Evolutionary conservation across 495 filamentous ascomycete genomes (phyloP).

Genomic region (Astrothelium macrocarpum): DNA sequence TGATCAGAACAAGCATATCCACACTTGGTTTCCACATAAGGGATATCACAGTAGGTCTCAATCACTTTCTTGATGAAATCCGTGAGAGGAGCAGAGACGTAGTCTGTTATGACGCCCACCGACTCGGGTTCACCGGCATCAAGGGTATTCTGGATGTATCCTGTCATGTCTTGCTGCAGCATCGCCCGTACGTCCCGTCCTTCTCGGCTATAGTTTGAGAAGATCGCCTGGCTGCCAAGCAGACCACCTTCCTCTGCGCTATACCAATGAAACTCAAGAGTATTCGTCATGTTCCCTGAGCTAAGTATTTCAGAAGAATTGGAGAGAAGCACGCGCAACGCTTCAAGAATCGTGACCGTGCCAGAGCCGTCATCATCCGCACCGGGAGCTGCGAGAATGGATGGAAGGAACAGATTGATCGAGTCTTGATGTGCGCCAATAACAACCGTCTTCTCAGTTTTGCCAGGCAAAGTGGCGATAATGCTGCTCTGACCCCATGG

Average conservation of each 20-base stretch:
- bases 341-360: constrained; percentile 69
- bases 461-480: constrained; percentile 87
- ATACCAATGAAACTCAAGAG: constrained; percentile 95
- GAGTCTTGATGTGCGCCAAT: constrained; percentile 71
- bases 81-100: constrained; percentile 71
- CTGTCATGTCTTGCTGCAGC: constrained; percentile 99
- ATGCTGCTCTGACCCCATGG: constrained; percentile 83
- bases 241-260: constrained; percentile 86
- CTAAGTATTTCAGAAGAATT: constrained; percentile 39
- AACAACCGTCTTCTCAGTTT: constrained; percentile 72
- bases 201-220: constrained; percentile 67
- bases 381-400: constrained; percentile 64
- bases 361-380: constrained; percentile 71
- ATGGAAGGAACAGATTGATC: constrained; percentile 84
- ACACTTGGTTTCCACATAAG: constrained; percentile 84
- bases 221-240: constrained; percentile 68
- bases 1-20: constrained; percentile 98
- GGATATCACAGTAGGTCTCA: constrained; percentile 81
- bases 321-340: constrained; percentile 52
- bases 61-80: constrained; percentile 87
- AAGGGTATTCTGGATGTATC: constrained; percentile 73
- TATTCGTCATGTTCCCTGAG: constrained; percentile 55
- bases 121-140: constrained; percentile 75
- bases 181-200: constrained; percentile 82
- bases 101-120: constrained; percentile 91